phyloP scores from a whole-genome alignment of 2,329 filamentous ascomycete species.

The Sporothrix sp. region DNA sequence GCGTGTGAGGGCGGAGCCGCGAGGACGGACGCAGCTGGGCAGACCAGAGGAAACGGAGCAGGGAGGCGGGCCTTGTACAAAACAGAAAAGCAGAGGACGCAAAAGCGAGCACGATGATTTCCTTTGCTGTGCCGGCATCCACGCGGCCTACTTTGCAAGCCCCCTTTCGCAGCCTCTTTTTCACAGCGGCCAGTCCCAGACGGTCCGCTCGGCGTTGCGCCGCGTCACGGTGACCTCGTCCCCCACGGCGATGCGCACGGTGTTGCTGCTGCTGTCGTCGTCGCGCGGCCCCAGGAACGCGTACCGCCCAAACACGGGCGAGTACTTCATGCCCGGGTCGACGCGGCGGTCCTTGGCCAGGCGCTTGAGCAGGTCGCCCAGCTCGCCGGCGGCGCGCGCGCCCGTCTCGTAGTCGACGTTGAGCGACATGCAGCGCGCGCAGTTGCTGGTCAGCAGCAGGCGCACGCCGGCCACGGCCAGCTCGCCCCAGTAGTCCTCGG shows the following conservation, averaged over 20 bases:
- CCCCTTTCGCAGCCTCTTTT: too few species aligned
- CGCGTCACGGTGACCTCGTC: conserved; percentile 45
- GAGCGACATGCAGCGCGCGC: conserved; percentile 56
- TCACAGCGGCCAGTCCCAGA: conserved; percentile 46
- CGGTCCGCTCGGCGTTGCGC: conserved; percentile 41
- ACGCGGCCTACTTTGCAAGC: too few species aligned
- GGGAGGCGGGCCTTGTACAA: too few species aligned
- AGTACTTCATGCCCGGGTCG: conserved; percentile 56
- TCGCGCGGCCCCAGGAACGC: conserved; percentile 41
- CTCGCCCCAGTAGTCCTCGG: conserved; percentile 65
- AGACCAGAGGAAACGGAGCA: too few species aligned
- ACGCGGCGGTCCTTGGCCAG: conserved; percentile 61
- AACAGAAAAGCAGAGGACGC: background rate
- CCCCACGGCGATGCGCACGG: conserved; percentile 31
- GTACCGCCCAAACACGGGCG: conserved; percentile 65
- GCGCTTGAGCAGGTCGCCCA: conserved; percentile 56
- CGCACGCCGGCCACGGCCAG: conserved; percentile 33
- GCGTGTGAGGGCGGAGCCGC: background rate
- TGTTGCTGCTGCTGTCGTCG: conserved; percentile 17
- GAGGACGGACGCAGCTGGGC: too few species aligned
- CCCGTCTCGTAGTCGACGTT: conserved; percentile 65
- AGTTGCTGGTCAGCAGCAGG: conserved; percentile 58
- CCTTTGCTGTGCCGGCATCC: too few species aligned
- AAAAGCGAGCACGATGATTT: background rate
- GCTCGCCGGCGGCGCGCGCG: conserved; percentile 43